Evolutionary conservation across 768 basidiomycete genomes (phyloP), one percentile per base, ranked within the genome.

Genomic region (Leccinum barrowsii): DNA sequence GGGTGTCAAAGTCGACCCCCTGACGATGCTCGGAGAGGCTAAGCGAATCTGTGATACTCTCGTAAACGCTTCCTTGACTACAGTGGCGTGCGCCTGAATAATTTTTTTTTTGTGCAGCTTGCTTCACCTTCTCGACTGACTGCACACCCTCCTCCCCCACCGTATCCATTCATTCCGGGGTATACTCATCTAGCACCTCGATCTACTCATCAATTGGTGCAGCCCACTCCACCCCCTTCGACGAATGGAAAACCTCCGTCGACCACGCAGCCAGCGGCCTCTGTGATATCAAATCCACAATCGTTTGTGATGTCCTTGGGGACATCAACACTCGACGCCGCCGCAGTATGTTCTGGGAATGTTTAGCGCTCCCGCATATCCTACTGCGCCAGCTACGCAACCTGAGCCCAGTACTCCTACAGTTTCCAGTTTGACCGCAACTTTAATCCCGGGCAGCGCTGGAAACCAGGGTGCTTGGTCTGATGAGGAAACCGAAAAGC

Each of bases 1-100:
- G 7, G 77, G 77, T 13, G 80, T 77, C 58, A 88, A 87, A 62
- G 80, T 91, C 12, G 90, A 92, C 63, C 90, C 90, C 6, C 64
- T 92, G 47, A 74, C 75, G 55, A 86, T 92, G 83, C 80, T 92
- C 4, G 80, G 72, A 35, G 90, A 92, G 54, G 90, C 90, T 5
- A 91, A 90, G 71, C 80, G 84, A 28, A 82, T 87, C 15, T 92
- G 90, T 61, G 90, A 92, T 71, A 82, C 81, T 21, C 80, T 92
- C 26, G 90, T 91, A 72, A 72, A 78, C 24, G 15, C 58, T 46
- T 58, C 19, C 21, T 56, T 46, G 4, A 26, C 46, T 34, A 19
- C 26, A 8, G 40, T 46, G 34, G 49, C 57, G 21, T 58, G 13
- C 44, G 35, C 44, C 62, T 67, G 44, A 58, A 60, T 59, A 37